These are phyloP conservation scores for Yarrowia sp. DNA, from an alignment of 805 yeast species.

Conservation along the genomic window DNA sequence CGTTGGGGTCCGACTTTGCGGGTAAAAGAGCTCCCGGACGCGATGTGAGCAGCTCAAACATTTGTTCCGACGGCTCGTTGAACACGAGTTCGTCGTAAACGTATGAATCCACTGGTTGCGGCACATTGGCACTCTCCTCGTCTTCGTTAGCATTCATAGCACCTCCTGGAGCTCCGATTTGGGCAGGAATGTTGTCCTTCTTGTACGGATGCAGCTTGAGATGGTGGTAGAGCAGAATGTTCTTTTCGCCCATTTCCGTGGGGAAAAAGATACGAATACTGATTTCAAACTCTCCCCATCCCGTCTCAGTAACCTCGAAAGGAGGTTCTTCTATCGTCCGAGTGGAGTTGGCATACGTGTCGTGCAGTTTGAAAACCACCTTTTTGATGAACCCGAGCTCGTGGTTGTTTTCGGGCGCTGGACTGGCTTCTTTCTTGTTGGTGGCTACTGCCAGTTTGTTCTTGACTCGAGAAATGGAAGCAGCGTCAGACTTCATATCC, in stretches of 20 bases:
- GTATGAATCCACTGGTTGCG: constrained; percentile 52
- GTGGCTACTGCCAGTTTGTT: constrained; percentile 24
- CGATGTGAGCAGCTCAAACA: constrained; percentile 71
- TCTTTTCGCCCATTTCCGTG: constrained; percentile 84
- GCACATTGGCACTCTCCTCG: constrained; percentile 28
- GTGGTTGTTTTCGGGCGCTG: constrained; percentile 38
- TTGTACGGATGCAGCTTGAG: constrained; percentile 86
- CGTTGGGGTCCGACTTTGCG: constrained; percentile 35
- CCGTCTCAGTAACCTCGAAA: constrained; percentile 92
- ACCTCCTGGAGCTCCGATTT: constrained; percentile 23
- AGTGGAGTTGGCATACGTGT: constrained; percentile 84
- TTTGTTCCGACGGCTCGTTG: constrained; percentile 89
- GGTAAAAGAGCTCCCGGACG: constrained; percentile 41
- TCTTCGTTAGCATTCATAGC: background rate
- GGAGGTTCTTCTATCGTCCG: constrained; percentile 88
- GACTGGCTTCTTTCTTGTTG: constrained; percentile 24
- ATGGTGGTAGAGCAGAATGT: constrained; percentile 80
- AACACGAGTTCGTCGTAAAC: constrained; percentile 89
- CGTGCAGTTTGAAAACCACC: constrained; percentile 93
- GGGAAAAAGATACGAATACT: constrained; percentile 81
- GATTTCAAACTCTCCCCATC: constrained; percentile 99
- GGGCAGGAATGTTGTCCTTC: constrained; percentile 16
- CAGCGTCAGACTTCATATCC: constrained; percentile 41
- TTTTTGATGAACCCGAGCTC: constrained; percentile 80
- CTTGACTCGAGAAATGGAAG: constrained; percentile 18